Base-by-base conservation (phyloP, 345 rosid species). In the Rhizophora mangle region DNA sequence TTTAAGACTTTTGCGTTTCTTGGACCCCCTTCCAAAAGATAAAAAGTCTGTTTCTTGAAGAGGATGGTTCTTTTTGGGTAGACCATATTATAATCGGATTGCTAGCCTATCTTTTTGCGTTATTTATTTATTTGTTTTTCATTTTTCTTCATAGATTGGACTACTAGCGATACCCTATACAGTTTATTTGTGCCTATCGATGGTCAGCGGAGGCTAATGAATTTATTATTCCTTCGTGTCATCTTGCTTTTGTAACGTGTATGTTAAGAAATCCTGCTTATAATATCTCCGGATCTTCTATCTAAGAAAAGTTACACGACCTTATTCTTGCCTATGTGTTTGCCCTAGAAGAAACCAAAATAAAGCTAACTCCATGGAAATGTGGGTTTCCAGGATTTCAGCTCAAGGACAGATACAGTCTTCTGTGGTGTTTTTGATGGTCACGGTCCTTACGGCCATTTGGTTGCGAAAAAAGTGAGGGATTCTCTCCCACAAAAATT, bases 341-440 rank as follows among this genome's bases (percentile, higher is more conserved):
- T 49, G 36, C 8, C 3, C 18, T 57, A 24, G 56, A 29, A 16
- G 19, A 13, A 60, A 47, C 31, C 54, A 43, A 43, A 39, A 43
- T 10, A 16, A 43, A 43, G 64, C 79, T 74, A 21, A 57, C 71
- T 47, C 15, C 32, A 18, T 30, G 30, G 60, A 8, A 60, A 5
- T 60, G 46, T 51, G 66, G 22, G 68, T 62, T 71, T 69, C 22
- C 84, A 96, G 99, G 88, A 88, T 70, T 96, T 96, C 49, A 90
- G 87, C 59, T 86, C 98, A 3, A 85, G 90, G 78, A 76, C 85
- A 60, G 97, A 90, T 78, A 86, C 96, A 37, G 69, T 96, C 58
- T 92, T 96, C 74, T 92, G 98, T 79, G 99, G 99, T 63, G 90
- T 96, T 46, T 96, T 96, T 81, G 99, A 96, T 84, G 99, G 99